phyloP scores from a whole-genome alignment of 768 basidiomycete genomes.

The Rhizopogon vulgaris region DNA sequence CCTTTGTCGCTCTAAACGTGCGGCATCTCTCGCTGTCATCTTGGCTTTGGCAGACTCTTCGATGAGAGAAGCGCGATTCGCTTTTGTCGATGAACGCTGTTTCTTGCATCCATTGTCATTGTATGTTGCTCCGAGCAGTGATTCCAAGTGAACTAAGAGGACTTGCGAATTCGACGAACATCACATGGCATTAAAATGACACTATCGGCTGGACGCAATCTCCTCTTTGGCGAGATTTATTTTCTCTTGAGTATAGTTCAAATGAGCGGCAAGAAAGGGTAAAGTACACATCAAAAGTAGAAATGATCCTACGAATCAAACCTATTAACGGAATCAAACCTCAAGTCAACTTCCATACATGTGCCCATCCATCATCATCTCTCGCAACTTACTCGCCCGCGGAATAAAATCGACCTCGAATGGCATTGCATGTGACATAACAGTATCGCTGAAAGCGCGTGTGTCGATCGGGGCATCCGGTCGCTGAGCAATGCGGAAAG shows the following conservation, averaged over 20 bases:
- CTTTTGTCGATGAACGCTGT: conserved; percentile 74
- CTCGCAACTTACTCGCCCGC: conserved; percentile 20
- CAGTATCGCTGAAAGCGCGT: conserved; percentile 48
- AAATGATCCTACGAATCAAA: too few relatives aligned
- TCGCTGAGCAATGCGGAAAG: conserved; percentile 47
- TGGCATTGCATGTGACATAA: conserved; percentile 50
- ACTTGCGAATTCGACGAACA: too few relatives aligned
- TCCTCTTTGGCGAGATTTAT: too few relatives aligned
- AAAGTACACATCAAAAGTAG: too few relatives aligned
- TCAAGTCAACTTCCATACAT: neutral
- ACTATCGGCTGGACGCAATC: too few relatives aligned
- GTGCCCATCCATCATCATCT: conserved; percentile 6
- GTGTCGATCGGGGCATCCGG: conserved; percentile 48
- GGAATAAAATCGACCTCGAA: conserved; percentile 54
- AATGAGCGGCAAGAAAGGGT: too few relatives aligned
- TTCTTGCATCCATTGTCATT: conserved; percentile 63
- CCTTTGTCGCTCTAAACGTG: conserved; percentile 82
- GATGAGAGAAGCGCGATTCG: conserved; percentile 80
- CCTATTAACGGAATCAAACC: too few relatives aligned
- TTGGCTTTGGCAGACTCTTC: conserved; percentile 80
- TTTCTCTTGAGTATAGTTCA: too few relatives aligned
- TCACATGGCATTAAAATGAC: too few relatives aligned
- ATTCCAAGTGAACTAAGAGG: too few relatives aligned
- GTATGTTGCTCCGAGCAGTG: conserved; percentile 14
- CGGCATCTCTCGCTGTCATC: conserved; percentile 70